A percentile compares a stretch with the other conserved stretches of the same genome.
These are phyloP conservation scores for Annona squamosa DNA, from an alignment of 164 flowering plant genomes.

Conservation along the genomic window DNA sequence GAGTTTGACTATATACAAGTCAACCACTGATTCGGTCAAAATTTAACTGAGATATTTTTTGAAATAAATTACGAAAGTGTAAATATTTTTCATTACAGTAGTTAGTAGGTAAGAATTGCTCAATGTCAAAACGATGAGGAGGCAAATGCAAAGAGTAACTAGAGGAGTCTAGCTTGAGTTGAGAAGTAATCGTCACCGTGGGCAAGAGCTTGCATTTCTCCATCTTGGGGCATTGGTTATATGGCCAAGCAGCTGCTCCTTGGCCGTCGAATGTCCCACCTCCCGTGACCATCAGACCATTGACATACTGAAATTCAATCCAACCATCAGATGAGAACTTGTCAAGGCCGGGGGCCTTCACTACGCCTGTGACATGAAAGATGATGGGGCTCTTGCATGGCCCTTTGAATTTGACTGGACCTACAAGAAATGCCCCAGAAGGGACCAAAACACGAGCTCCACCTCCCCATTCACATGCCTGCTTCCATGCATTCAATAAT, in stretches of 20 bases:
- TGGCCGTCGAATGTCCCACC: constrained; percentile 49
- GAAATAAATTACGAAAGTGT: too few species aligned
- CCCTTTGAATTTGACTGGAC: constrained; percentile 25
- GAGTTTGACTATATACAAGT: too few species aligned
- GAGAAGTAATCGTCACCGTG: constrained; percentile 27
- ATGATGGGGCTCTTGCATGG: constrained; percentile 26
- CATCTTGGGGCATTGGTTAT: constrained; percentile 9
- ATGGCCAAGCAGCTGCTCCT: constrained; percentile 37
- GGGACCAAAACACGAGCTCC: constrained; percentile 25
- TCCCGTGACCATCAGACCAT: constrained; percentile 27
- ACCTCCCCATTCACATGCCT: constrained; percentile 31
- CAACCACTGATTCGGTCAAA: too few species aligned
- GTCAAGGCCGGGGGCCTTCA: constrained; percentile 19
- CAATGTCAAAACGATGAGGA: background rate
- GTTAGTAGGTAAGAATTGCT: background rate
- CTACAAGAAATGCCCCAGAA: constrained; percentile 22
- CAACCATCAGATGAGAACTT: constrained; percentile 18
- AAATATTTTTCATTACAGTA: background rate
- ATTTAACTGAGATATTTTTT: too few species aligned
- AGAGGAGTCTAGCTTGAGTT: background rate
- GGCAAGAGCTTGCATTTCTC: constrained; percentile 27
- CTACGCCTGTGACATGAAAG: constrained; percentile 17
- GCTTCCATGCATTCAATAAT: constrained; percentile 34
- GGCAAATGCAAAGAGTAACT: too few species aligned
- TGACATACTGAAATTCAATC: constrained; percentile 30